Conservation (phyloP, 1,284 basidiomycete genomes). For the Prillingera fragicola region DNA sequence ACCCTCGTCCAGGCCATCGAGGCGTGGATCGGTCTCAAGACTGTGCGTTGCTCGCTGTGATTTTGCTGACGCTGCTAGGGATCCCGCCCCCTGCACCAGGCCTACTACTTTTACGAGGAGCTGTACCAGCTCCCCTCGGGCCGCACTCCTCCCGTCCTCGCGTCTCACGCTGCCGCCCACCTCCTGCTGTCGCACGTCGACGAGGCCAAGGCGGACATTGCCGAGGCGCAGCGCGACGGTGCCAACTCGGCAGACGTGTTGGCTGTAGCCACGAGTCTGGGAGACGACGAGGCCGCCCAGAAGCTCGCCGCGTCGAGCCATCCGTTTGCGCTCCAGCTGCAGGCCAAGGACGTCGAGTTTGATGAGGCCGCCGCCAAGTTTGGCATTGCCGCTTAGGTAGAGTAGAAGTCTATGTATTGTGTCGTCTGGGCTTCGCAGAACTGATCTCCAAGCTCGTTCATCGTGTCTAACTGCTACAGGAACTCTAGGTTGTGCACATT, state of each 20-base stretch:
- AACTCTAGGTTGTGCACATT: too few relatives aligned
- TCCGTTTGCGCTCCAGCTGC: constrained; percentile 40
- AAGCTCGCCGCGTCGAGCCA: constrained; percentile 37
- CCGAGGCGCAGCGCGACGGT: constrained; percentile 61
- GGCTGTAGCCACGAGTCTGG: constrained; percentile 64
- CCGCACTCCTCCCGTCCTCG: constrained; percentile 63
- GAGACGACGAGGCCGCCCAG: constrained; percentile 58
- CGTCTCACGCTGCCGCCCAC: constrained; percentile 76
- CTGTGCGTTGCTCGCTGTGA: constrained; percentile 54
- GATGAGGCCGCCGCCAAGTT: constrained; percentile 67
- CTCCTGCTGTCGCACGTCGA: constrained; percentile 71
- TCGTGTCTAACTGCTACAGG: too few relatives aligned
- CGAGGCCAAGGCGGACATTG: constrained; percentile 76
- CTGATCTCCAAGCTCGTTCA: too few relatives aligned
- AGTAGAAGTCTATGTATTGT: background rate
- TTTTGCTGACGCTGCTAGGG: constrained; percentile 47
- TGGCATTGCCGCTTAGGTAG: constrained; percentile 33
- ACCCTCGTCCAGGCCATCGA: constrained; percentile 83
- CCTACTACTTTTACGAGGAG: constrained; percentile 84
- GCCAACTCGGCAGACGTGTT: constrained; percentile 62
- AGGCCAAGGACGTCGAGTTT: constrained; percentile 37
- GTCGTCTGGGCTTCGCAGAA: too few relatives aligned
- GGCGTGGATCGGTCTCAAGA: constrained; percentile 74
- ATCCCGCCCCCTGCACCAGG: constrained; percentile 52
- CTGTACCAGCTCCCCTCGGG: constrained; percentile 80